phyloP scores from a whole-genome alignment of 768 basidiomycete genomes.

The Thelephora ganbajun region DNA sequence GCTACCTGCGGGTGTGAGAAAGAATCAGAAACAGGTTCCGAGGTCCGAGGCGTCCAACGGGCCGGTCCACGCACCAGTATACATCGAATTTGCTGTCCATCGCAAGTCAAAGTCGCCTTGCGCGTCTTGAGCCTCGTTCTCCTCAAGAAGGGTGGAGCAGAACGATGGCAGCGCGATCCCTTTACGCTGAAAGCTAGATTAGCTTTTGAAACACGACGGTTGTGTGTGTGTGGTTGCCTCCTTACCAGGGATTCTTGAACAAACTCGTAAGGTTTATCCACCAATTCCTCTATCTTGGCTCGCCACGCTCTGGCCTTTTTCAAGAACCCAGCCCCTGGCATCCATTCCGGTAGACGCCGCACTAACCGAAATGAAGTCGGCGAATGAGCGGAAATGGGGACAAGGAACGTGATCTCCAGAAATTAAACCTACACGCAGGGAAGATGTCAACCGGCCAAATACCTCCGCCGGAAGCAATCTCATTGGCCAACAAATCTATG shows the following conservation, averaged over 20 bases:
- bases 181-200: slow-evolving; percentile 15
- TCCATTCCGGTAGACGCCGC: slow-evolving; percentile 46
- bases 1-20: slow-evolving; percentile 23
- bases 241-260: slow-evolving; percentile 43
- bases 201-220: slow-evolving; percentile 4
- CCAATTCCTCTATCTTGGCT: slow-evolving; percentile 46
- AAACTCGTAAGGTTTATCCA: slow-evolving; percentile 46
- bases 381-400: slow-evolving; percentile 11
- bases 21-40: background rate
- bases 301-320: slow-evolving; percentile 48
- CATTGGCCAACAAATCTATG: slow-evolving; percentile 26
- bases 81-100: slow-evolving; percentile 81
- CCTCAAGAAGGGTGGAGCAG: slow-evolving; percentile 38
- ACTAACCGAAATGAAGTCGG: slow-evolving; percentile 16
- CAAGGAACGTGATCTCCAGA: background rate
- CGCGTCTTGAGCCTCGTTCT: slow-evolving; percentile 18
- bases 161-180: slow-evolving; percentile 27
- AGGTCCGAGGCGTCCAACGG: background rate
- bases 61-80: slow-evolving; percentile 24
- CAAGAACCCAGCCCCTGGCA: slow-evolving; percentile 57
- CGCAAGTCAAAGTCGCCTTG: slow-evolving; percentile 54
- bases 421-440: slow-evolving; percentile 17
- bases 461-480: slow-evolving; percentile 27
- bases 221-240: slow-evolving; percentile 19
- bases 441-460: slow-evolving; percentile 30